phyloP scores from a whole-genome alignment of 176 grass and related monocot species.

The Zea mays region DNA sequence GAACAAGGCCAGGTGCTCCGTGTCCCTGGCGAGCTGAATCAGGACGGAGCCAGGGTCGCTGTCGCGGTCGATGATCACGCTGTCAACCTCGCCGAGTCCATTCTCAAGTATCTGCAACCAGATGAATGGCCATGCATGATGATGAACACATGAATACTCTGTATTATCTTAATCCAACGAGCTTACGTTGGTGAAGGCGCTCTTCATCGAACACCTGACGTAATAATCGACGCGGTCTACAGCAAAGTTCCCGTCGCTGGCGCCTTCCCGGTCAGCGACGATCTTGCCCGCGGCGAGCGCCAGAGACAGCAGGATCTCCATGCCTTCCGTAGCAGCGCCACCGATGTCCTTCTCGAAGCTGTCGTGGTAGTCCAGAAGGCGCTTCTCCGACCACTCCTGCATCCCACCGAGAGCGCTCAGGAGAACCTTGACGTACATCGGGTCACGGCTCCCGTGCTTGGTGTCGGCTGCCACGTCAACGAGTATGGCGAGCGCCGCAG shows the following conservation, averaged over 20 bases:
- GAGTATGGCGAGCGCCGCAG: conserved; percentile 60
- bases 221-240: conserved; percentile 65
- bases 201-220: conserved; percentile 78
- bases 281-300: conserved; percentile 60
- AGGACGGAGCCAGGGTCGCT: conserved; percentile 61
- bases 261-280: conserved; percentile 40
- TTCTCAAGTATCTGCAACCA: conserved; percentile 61
- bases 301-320: conserved; percentile 71
- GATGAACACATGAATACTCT: no score
- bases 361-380: conserved; percentile 73
- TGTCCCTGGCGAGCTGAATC: conserved; percentile 62
- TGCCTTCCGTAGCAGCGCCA: conserved; percentile 28
- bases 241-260: conserved; percentile 25
- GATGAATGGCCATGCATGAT: not conserved
- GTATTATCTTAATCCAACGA: not conserved
- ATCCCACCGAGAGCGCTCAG: conserved; percentile 55
- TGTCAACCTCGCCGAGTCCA: conserved; percentile 42
- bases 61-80: conserved; percentile 56
- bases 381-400: conserved; percentile 89
- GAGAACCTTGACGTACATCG: conserved; percentile 60
- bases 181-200: conserved; percentile 72
- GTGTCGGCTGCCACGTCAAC: conserved; percentile 67
- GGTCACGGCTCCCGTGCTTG: conserved; percentile 50
- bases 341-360: conserved; percentile 53
- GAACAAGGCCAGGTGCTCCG: conserved; percentile 59